Conservation (phyloP, 163 green algal species). For the Prototheca wickerhamii region DNA sequence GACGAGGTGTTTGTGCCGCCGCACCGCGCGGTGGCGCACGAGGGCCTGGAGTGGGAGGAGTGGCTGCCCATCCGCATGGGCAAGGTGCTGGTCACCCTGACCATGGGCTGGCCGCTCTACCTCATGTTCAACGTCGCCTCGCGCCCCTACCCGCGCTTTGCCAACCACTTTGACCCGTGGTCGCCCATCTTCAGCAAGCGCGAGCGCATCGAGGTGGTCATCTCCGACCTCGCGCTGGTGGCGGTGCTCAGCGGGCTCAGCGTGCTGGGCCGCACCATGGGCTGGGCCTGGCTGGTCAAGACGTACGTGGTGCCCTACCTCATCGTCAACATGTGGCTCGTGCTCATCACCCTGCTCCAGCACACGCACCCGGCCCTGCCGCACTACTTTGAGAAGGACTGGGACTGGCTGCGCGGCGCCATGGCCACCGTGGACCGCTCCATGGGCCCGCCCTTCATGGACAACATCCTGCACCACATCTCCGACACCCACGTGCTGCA, state of each 20-base stretch:
- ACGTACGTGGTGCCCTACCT: slow-evolving; percentile 76
- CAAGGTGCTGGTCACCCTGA: slow-evolving; percentile 43
- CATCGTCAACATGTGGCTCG: slow-evolving; percentile 85
- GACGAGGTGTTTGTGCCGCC: slow-evolving; percentile 79
- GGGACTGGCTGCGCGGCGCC: slow-evolving; percentile 85
- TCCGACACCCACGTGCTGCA: slow-evolving; percentile 90
- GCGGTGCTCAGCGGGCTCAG: slow-evolving; percentile 45
- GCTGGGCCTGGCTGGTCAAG: slow-evolving; percentile 62
- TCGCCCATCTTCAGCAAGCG: slow-evolving; percentile 79
- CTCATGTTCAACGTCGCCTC: slow-evolving; percentile 60
- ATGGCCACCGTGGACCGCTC: slow-evolving; percentile 79
- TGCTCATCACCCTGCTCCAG: slow-evolving; percentile 88
- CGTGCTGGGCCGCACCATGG: slow-evolving; percentile 31
- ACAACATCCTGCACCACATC: slow-evolving; percentile 86
- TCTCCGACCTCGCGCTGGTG: slow-evolving; percentile 43
- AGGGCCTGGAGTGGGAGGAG: slow-evolving; percentile 11
- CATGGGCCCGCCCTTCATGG: slow-evolving; percentile 53
- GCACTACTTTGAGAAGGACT: slow-evolving; percentile 77
- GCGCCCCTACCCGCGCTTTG: slow-evolving; percentile 49
- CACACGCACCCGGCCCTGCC: slow-evolving; percentile 81
- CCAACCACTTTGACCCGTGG: slow-evolving; percentile 82
- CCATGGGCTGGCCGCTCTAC: slow-evolving; percentile 73
- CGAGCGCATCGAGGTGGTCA: slow-evolving; percentile 59
- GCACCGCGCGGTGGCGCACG: slow-evolving; percentile 1
- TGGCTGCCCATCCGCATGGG: slow-evolving; percentile 16